Evolutionary conservation across 495 filamentous ascomycete species (phyloP).

Genomic region (Tuber microsphaerosporum): DNA sequence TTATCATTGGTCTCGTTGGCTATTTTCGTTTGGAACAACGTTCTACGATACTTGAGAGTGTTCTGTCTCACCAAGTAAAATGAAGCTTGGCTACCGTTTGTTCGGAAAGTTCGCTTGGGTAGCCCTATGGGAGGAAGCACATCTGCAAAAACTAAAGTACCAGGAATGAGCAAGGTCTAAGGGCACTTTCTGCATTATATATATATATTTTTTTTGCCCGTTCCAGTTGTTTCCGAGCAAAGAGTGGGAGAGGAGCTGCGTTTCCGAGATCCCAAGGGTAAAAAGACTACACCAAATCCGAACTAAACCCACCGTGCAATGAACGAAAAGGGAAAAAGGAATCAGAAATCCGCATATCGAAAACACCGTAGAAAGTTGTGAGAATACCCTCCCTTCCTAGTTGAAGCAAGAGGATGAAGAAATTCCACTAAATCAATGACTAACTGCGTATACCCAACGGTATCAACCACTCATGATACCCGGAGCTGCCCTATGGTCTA

Average conservation of each 20-base stretch:
- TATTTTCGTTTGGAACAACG: neutral
- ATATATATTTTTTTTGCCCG: neutral
- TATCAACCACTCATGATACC: conserved; percentile 23
- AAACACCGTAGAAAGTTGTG: neutral
- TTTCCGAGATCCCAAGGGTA: neutral
- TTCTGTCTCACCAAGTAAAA: neutral
- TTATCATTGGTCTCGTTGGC: neutral
- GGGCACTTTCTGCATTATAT: neutral
- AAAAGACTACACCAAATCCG: neutral
- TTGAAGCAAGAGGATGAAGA: neutral
- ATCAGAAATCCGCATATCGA: neutral
- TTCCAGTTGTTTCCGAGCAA: neutral
- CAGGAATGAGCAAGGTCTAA: neutral
- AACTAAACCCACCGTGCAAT: neutral
- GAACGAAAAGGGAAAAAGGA: neutral
- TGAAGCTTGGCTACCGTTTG: neutral
- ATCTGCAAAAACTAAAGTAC: neutral
- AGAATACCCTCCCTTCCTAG: neutral
- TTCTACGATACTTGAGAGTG: neutral
- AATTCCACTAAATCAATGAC: neutral
- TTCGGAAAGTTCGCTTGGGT: neutral
- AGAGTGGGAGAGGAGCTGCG: neutral
- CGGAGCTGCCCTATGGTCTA: conserved; percentile 36
- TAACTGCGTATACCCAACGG: neutral
- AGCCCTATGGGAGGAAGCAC: neutral